Conservation (phyloP, 192 early-diverging fungal genomes). For the Entophlyctis luteolus region DNA sequence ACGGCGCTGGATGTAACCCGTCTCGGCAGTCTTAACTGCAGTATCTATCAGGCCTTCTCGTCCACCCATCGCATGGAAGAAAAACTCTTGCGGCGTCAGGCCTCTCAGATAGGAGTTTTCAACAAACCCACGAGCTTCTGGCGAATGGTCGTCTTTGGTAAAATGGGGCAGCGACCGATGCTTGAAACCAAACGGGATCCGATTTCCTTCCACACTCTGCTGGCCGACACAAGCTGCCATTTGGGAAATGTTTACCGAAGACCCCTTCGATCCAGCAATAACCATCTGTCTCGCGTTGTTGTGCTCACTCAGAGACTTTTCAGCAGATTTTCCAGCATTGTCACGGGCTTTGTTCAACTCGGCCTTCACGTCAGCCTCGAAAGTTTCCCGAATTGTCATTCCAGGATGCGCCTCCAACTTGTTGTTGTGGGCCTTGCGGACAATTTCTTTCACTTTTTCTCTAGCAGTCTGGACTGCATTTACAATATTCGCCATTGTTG, state of each 20-base stretch:
- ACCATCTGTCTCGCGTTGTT: constrained; percentile 99
- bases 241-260: constrained; percentile 93
- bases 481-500: constrained; percentile 76
- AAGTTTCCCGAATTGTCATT: constrained; percentile 88
- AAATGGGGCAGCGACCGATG: constrained; percentile 95
- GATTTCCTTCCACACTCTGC: constrained; percentile 98
- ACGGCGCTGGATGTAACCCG: constrained; percentile 98
- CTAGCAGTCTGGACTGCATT: constrained; percentile 72
- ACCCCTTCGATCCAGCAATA: constrained; percentile 92
- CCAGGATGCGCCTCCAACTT: constrained; percentile 80
- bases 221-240: constrained; percentile 99
- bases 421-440: constrained; percentile 77
- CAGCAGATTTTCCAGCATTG: constrained; percentile 80
- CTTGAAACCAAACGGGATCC: constrained; percentile 95
- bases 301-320: constrained; percentile 74
- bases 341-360: constrained; percentile 88
- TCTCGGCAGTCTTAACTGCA: constrained; percentile 98
- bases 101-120: constrained; percentile 88
- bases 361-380: constrained; percentile 84
- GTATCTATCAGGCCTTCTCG: constrained; percentile 99
- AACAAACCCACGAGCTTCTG: constrained; percentile 84
- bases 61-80: constrained; percentile 99
- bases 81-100: constrained; percentile 96
- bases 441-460: constrained; percentile 71
- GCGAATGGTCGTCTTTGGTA: constrained; percentile 93